Evolutionary conservation across 257 asterid genomes (phyloP).

Genomic region (Solanum pimpinellifolium): DNA sequence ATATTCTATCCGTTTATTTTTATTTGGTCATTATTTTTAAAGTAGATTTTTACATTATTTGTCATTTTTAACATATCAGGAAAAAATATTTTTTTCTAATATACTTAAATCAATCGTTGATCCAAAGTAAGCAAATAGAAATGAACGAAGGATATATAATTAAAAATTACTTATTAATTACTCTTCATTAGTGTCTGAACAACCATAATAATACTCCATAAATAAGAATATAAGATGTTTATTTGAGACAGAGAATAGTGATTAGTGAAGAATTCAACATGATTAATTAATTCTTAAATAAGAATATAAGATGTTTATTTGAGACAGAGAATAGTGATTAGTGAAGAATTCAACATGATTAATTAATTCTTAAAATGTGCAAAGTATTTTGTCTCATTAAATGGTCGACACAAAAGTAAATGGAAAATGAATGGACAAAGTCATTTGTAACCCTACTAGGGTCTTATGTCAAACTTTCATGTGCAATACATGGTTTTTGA

Average conservation of each 20-base stretch:
- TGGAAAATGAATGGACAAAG: background rate
- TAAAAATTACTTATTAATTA: too few species aligned
- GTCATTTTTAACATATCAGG: too few species aligned
- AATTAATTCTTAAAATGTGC: background rate
- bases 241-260: background rate
- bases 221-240: too few species aligned
- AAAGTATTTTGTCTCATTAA: background rate
- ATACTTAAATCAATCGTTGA: too few species aligned
- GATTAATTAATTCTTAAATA: background rate
- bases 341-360: background rate
- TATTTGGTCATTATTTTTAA: background rate
- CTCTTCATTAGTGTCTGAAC: background rate
- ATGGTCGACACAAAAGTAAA: background rate
- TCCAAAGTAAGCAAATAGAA: too few species aligned
- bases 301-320: too few species aligned
- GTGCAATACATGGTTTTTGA: background rate
- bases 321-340: background rate
- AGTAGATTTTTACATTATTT: too few species aligned
- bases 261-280: background rate
- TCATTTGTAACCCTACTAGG: slow-evolving; percentile 5
- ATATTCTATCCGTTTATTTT: too few species aligned
- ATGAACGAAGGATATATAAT: background rate
- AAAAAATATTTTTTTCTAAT: too few species aligned
- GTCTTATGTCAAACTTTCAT: background rate
- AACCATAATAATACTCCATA: background rate